Conservation (phyloP, 169 alveolate genomes). For the Plasmodium billcollinsi region DNA sequence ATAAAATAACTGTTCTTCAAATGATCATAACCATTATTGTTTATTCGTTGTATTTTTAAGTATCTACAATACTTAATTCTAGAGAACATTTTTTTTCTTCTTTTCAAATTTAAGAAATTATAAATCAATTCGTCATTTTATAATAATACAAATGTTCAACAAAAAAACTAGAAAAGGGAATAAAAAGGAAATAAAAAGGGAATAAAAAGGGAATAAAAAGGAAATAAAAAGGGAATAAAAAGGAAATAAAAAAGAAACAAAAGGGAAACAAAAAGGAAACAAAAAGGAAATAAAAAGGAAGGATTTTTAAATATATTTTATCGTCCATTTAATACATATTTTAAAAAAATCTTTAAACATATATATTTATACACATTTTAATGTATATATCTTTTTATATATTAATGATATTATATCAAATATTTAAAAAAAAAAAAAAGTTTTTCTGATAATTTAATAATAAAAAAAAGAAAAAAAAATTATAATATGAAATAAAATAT, state of each 20-base stretch:
- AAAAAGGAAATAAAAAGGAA: conserved; percentile 1
- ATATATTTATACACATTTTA: no score
- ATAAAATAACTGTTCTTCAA: conserved; percentile 3
- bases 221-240: not conserved
- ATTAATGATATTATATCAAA: no score
- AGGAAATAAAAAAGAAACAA: not conserved
- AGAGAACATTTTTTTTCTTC: conserved; percentile 23
- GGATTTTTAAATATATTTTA: not conserved
- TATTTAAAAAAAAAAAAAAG: no score
- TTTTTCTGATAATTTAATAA: no score
- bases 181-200: not conserved
- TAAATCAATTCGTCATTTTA: not conserved
- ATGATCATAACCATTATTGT: no score
- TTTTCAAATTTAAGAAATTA: not conserved
- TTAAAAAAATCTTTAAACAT: no score
- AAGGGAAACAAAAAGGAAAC: not conserved
- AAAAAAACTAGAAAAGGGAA: no score
- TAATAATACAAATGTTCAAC: not conserved
- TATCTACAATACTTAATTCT: conserved; percentile 9
- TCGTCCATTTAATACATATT: no score
- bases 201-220: not conserved
- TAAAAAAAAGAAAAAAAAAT: no score
- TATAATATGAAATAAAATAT: no score
- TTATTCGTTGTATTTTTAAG: conserved; percentile 3
- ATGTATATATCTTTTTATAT: no score